Evolutionary conservation across 2,329 filamentous ascomycete genomes (phyloP).

Genomic region (Pyrenophora seminiperda): DNA sequence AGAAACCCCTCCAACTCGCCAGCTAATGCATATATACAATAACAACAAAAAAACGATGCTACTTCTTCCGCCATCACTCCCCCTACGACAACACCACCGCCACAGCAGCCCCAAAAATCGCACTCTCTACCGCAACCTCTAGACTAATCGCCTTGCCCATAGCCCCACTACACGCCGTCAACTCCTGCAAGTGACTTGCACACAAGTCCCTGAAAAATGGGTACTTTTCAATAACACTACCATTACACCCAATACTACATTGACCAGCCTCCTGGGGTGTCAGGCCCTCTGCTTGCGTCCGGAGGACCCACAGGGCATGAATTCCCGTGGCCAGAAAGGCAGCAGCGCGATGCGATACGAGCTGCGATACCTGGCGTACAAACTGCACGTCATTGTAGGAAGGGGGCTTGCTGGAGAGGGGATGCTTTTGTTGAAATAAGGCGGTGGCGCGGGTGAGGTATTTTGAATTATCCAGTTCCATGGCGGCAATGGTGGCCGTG

Average conservation of each 20-base stretch:
- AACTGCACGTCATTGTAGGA: slow-evolving; percentile 59
- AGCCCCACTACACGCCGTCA: slow-evolving; percentile 54
- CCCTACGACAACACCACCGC: slow-evolving; percentile 55
- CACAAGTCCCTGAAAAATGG: slow-evolving; percentile 67
- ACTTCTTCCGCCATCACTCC: slow-evolving; percentile 25
- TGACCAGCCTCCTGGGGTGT: slow-evolving; percentile 42
- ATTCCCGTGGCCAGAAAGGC: slow-evolving; percentile 67
- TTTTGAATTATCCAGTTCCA: slow-evolving; percentile 57
- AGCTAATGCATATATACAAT: no score
- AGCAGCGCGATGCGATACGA: slow-evolving; percentile 64
- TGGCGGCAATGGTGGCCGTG: slow-evolving; percentile 62
- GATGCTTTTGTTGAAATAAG: slow-evolving; percentile 59
- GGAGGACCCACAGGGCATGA: slow-evolving; percentile 65
- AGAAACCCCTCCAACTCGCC: no score
- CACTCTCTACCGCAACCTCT: slow-evolving; percentile 73
- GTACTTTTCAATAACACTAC: slow-evolving; percentile 79
- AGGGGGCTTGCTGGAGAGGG: slow-evolving; percentile 53
- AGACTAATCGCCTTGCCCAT: slow-evolving; percentile 60
- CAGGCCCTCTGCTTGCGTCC: slow-evolving; percentile 56
- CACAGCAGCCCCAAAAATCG: slow-evolving; percentile 75
- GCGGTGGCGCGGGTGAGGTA: slow-evolving; percentile 49
- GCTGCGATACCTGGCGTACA: slow-evolving; percentile 57
- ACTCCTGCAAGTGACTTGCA: slow-evolving; percentile 68
- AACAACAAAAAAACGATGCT: no score
- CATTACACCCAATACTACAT: slow-evolving; percentile 73